A percentile compares a stretch with the other conserved stretches of the same genome.
Evolutionary conservation across 192 early-diverging fungal species (phyloP).

Genomic region (Gamsiella multidivaricata): DNA sequence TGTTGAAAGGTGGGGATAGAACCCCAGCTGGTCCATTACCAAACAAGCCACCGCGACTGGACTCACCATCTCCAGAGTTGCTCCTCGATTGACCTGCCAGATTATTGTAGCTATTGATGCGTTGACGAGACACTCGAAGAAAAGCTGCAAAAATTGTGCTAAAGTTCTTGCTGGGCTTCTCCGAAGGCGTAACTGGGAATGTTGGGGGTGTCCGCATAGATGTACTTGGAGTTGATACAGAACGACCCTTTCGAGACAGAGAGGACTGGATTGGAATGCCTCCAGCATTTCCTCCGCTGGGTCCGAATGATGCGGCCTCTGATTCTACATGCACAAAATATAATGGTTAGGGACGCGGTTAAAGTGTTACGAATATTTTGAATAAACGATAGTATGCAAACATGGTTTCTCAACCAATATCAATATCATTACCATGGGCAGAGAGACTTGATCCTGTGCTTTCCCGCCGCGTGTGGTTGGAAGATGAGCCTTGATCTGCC

Average conservation of each 20-base stretch:
- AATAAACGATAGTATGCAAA: neutral
- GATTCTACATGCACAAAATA: neutral
- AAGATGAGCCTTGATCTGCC: conserved; percentile 38
- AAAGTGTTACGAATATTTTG: neutral
- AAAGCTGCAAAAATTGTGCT: conserved; percentile 50
- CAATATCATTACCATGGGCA: conserved; percentile 33
- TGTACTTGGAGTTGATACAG: conserved; percentile 10
- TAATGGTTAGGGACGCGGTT: neutral
- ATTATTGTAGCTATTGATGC: conserved; percentile 53
- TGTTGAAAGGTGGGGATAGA: conserved; percentile 50
- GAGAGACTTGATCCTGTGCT: conserved; percentile 61
- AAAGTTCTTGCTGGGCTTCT: conserved; percentile 53
- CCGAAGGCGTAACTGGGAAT: conserved; percentile 6
- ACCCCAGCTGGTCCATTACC: conserved; percentile 52
- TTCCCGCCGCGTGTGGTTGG: conserved; percentile 56
- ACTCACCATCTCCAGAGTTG: conserved; percentile 21
- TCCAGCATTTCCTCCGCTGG: neutral
- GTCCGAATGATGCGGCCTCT: neutral
- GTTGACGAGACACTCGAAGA: conserved; percentile 44
- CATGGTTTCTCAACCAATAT: too few relatives aligned
- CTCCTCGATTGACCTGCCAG: conserved; percentile 45
- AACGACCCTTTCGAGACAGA: conserved; percentile 3
- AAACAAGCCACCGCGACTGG: conserved; percentile 20
- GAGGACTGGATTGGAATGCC: conserved; percentile 36
- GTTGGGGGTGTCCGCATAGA: conserved; percentile 20